These are phyloP conservation scores for Cytidiella melzeri DNA, from an alignment of 768 basidiomycete genomes.

Conservation along the genomic window DNA sequence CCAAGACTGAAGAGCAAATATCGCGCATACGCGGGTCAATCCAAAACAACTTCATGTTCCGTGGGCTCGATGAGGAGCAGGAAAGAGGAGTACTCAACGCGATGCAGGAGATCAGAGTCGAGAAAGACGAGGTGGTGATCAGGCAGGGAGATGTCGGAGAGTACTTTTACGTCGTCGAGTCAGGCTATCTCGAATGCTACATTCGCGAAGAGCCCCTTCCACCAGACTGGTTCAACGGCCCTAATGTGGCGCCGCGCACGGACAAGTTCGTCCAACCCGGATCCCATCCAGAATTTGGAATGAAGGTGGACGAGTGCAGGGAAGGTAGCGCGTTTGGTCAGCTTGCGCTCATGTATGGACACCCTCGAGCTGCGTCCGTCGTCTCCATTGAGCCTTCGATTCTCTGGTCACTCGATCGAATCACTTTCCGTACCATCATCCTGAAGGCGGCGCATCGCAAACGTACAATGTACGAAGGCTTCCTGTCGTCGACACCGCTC, in stretches of 20 bases:
- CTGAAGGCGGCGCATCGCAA: constrained; percentile 87
- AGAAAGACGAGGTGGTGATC: constrained; percentile 82
- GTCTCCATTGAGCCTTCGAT: constrained; percentile 76
- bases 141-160: constrained; percentile 96
- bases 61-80: constrained; percentile 95
- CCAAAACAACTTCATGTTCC: constrained; percentile 86
- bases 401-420: constrained; percentile 93
- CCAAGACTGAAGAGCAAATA: constrained; percentile 80
- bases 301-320: constrained; percentile 77
- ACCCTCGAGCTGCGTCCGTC: constrained; percentile 92
- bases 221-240: constrained; percentile 47
- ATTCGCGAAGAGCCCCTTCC: constrained; percentile 64
- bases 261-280: constrained; percentile 59
- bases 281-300: constrained; percentile 67
- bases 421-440: constrained; percentile 97
- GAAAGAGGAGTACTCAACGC: constrained; percentile 88
- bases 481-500: constrained; percentile 86
- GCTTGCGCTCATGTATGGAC: constrained; percentile 96
- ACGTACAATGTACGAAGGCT: constrained; percentile 94
- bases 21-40: constrained; percentile 85
- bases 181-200: constrained; percentile 80
- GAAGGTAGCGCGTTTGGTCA: constrained; percentile 92
- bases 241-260: constrained; percentile 31
- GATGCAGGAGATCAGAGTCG: constrained; percentile 82
- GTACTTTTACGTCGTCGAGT: constrained; percentile 96